Percentiles rank a stretch among this genome's conserved stretches.
Evolutionary conservation across 306 rosid genomes (phyloP).

Genomic region (Vigna nakashimae): DNA sequence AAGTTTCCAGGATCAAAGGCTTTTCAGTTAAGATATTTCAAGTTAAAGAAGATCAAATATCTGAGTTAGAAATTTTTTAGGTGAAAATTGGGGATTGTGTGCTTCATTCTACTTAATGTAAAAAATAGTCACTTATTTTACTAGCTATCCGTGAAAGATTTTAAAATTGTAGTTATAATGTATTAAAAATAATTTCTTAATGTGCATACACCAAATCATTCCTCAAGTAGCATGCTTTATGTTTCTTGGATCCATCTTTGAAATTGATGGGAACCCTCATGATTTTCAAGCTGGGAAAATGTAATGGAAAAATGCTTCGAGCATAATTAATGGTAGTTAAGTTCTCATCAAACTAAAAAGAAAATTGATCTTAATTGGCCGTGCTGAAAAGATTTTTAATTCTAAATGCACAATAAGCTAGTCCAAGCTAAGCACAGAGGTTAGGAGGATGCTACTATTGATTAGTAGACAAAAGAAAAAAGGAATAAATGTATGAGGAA

Average conservation of each 20-base stretch:
- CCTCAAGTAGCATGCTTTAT: not conserved
- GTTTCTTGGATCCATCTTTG: not conserved
- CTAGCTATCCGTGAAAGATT: not conserved
- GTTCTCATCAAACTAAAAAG: not conserved
- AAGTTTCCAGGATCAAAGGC: slow-evolving; percentile 10
- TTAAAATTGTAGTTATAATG: not conserved
- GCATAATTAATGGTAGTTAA: not conserved
- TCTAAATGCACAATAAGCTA: not conserved
- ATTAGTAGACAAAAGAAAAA: not conserved
- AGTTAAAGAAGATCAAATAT: not conserved
- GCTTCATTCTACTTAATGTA: not conserved
- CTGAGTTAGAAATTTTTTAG: not conserved
- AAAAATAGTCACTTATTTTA: not conserved
- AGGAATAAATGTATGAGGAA: not conserved
- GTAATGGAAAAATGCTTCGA: not conserved
- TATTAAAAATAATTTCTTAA: not conserved
- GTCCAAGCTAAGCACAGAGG: not conserved
- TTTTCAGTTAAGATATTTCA: slow-evolving; percentile 1
- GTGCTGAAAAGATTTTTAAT: slow-evolving; percentile 3
- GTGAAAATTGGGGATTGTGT: slow-evolving; percentile 11
- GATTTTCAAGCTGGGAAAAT: not conserved
- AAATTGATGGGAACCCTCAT: not conserved
- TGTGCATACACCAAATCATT: not conserved
- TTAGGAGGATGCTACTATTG: not conserved
- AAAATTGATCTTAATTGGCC: not conserved